Evolutionary conservation across 2,329 filamentous ascomycete species (phyloP).

Genomic region (Phyllosticta paracitricarpa): DNA sequence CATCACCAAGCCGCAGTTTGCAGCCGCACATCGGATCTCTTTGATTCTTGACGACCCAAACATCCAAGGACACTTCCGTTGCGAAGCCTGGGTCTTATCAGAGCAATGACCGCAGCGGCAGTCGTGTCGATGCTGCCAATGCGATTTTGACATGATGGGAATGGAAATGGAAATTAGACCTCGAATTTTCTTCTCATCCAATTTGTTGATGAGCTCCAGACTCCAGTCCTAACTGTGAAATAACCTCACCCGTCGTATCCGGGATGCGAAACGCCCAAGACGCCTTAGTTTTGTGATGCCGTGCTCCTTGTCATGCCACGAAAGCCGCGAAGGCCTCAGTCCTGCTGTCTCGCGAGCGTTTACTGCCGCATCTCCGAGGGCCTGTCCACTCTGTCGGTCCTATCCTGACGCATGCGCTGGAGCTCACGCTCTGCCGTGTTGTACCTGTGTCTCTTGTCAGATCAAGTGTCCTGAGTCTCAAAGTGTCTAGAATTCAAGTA

Average conservation of each 20-base stretch:
- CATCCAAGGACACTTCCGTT: too few relatives aligned
- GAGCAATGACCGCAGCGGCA: too few relatives aligned
- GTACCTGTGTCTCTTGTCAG: slow-evolving; percentile 4
- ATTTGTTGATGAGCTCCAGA: background rate
- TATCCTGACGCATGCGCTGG: slow-evolving; percentile 9
- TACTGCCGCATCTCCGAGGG: background rate
- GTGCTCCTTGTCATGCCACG: background rate
- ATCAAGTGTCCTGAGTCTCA: background rate
- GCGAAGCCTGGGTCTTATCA: too few relatives aligned
- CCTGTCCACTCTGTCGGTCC: background rate
- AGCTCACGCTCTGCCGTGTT: slow-evolving; percentile 11
- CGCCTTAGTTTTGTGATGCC: background rate
- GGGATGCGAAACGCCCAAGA: background rate
- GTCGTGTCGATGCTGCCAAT: too few relatives aligned
- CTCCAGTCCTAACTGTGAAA: background rate
- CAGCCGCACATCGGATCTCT: too few relatives aligned
- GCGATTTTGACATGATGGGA: too few relatives aligned
- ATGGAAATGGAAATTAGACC: too few relatives aligned
- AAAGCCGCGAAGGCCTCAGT: background rate
- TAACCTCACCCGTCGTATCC: background rate
- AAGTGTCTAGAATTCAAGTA: slow-evolving; percentile 16
- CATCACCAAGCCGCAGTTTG: too few relatives aligned
- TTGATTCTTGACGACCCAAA: too few relatives aligned
- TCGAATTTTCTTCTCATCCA: background rate
- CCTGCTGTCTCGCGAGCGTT: background rate